Evolutionary conservation across 371 early-diverging fungal species (phyloP).

Genomic region (Mycotypha africana): DNA sequence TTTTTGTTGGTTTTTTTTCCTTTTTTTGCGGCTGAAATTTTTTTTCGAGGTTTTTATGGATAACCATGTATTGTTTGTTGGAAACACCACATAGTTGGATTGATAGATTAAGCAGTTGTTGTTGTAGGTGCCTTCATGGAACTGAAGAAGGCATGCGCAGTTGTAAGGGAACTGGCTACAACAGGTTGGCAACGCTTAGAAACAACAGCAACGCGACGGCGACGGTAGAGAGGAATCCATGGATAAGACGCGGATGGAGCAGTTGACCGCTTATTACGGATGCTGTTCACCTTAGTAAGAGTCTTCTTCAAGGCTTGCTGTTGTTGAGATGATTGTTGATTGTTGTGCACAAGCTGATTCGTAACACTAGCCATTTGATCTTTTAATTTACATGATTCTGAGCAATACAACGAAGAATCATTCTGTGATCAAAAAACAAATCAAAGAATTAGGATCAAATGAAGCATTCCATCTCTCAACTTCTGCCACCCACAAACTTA

Average conservation of each 20-base stretch:
- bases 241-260: conserved; percentile 27
- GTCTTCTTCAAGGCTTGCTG: conserved; percentile 3
- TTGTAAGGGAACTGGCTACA: conserved; percentile 25
- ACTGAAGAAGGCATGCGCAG: conserved; percentile 21
- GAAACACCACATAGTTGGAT: no score
- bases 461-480: no score
- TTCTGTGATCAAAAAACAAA: conserved; percentile 6
- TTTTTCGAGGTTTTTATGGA: conserved; percentile 3
- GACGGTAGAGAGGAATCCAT: conserved; percentile 27
- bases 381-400: conserved; percentile 25
- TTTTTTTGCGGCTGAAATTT: not conserved
- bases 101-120: conserved; percentile 10
- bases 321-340: conserved; percentile 11
- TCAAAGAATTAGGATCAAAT: no score
- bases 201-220: conserved; percentile 25
- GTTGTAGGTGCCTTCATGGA: conserved; percentile 6
- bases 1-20: not conserved
- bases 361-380: conserved; percentile 29
- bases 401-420: conserved; percentile 27
- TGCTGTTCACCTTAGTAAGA: not conserved
- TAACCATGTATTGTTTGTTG: conserved; percentile 6
- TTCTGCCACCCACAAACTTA: no score
- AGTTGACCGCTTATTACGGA: conserved; percentile 16
- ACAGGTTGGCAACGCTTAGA: conserved; percentile 33
- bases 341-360: conserved; percentile 15